Evolutionary conservation across 345 rosid species (phyloP).

Genomic region (Lumnitzera littorea): DNA sequence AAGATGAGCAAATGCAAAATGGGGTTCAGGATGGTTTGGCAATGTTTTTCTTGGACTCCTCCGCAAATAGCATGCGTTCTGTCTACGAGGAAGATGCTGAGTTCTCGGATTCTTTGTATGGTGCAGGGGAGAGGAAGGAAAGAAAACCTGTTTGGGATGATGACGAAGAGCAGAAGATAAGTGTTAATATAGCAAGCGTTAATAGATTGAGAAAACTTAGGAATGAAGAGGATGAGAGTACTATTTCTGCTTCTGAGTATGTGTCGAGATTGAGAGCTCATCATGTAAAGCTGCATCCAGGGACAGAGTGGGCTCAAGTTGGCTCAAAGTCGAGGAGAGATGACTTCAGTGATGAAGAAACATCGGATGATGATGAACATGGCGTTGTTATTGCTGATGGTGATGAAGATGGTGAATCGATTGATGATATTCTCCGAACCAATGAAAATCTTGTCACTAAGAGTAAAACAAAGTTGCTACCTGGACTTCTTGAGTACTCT

Average conservation of each 20-base stretch:
- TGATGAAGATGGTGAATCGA: constrained; percentile 26
- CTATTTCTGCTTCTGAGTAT: constrained; percentile 67
- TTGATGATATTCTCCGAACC: constrained; percentile 59
- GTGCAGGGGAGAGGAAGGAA: constrained; percentile 27
- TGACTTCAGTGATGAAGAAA: constrained; percentile 27
- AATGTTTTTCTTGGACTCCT: constrained; percentile 52
- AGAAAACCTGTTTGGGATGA: constrained; percentile 83
- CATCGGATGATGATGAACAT: constrained; percentile 43
- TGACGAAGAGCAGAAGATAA: constrained; percentile 68
- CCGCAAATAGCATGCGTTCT: constrained; percentile 24
- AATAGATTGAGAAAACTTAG: constrained; percentile 87
- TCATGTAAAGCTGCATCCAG: constrained; percentile 74
- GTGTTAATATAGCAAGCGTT: constrained; percentile 46
- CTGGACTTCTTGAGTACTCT: constrained; percentile 77
- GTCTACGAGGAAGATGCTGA: constrained; percentile 31
- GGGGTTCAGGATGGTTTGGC: constrained; percentile 30
- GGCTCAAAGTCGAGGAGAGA: constrained; percentile 21
- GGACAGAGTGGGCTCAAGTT: constrained; percentile 80
- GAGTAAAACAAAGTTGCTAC: constrained; percentile 38
- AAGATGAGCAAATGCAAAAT: constrained; percentile 19
- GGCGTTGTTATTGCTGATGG: constrained; percentile 20
- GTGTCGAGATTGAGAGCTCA: constrained; percentile 77
- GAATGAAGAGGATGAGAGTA: constrained; percentile 66
- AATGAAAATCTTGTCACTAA: constrained; percentile 78
- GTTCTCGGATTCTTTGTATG: constrained; percentile 23